Conservation (phyloP, 2,329 filamentous ascomycete species). For the Mycosphaerella sp. region DNA sequence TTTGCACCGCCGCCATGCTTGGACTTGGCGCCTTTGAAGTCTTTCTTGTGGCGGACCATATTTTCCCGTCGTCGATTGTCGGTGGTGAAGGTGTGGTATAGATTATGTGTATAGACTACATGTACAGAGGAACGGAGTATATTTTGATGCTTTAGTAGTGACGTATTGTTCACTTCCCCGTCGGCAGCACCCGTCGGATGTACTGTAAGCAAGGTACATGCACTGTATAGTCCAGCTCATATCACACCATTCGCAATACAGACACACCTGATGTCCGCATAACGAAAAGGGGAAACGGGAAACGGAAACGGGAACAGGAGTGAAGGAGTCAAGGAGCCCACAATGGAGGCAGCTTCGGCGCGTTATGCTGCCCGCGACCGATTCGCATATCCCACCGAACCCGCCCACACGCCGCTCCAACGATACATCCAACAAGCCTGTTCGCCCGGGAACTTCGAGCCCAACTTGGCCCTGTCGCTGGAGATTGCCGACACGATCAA, state of each 20-base stretch:
- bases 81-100: background rate
- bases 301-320: too few relatives aligned
- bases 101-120: too few relatives aligned
- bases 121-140: too few relatives aligned
- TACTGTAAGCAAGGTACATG: too few relatives aligned
- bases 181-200: background rate
- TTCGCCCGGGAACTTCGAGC: constrained; percentile 95
- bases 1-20: constrained; percentile 53
- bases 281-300: too few relatives aligned
- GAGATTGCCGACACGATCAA: constrained; percentile 97
- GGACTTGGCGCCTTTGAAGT: constrained; percentile 55
- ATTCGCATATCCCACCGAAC: constrained; percentile 74
- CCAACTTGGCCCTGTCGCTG: constrained; percentile 90
- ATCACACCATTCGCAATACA: too few relatives aligned
- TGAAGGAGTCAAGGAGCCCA: background rate
- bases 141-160: background rate
- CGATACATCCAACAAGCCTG: constrained; percentile 95
- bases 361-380: constrained; percentile 93
- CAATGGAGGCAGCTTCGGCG: constrained; percentile 87
- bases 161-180: too few relatives aligned
- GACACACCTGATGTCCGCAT: too few relatives aligned
- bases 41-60: constrained; percentile 76
- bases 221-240: too few relatives aligned
- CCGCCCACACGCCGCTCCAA: constrained; percentile 78
- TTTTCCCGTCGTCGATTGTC: background rate